Conservation (phyloP, 108 stramenopile species). For the Nannochloropsis salina region DNA sequence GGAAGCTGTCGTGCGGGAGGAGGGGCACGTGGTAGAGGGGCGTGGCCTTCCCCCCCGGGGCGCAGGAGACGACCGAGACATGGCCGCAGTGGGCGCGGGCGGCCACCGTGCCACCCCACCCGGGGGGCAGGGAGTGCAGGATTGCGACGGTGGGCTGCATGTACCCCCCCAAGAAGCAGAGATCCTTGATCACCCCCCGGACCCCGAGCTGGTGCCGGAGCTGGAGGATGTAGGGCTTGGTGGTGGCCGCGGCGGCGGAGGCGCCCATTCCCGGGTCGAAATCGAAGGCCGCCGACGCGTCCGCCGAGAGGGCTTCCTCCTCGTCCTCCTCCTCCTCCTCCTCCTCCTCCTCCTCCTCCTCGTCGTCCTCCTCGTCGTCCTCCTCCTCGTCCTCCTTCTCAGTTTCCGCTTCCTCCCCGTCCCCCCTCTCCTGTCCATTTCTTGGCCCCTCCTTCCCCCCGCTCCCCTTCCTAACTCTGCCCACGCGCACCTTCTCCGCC, state of each 20-base stretch:
- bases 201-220: background rate
- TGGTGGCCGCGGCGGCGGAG: background rate
- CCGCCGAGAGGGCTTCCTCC: background rate
- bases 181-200: background rate
- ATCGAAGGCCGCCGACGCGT: background rate
- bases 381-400: background rate
- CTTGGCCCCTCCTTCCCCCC: background rate
- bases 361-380: background rate
- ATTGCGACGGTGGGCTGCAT: background rate
- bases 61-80: background rate
- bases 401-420: background rate
- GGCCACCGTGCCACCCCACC: background rate
- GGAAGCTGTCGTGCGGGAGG: background rate
- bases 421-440: background rate
- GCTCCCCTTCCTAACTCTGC: background rate
- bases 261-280: background rate
- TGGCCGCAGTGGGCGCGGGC: constrained; percentile 13
- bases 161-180: background rate
- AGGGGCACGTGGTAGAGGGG: background rate
- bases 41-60: background rate
- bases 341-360: background rate
- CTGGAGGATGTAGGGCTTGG: constrained; percentile 17
- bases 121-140: constrained; percentile 2
- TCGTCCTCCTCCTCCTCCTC: background rate
- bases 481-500: no score